phyloP scores from a whole-genome alignment of 2,329 filamentous ascomycete genomes.

The Xylariaceae sp. region DNA sequence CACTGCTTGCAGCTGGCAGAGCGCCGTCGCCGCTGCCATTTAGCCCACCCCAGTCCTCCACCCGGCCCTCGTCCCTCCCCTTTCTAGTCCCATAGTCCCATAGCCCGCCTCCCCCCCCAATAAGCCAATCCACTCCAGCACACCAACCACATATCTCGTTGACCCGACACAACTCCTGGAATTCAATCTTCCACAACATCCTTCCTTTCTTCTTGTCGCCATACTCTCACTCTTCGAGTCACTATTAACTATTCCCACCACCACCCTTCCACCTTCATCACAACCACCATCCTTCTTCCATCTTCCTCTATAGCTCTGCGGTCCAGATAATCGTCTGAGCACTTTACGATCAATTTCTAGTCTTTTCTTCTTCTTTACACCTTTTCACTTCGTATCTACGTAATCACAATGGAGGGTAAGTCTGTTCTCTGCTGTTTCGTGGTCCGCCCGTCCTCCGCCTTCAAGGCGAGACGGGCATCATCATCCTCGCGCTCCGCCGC shows the following conservation, averaged over 20 bases:
- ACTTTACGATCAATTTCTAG: conserved; percentile 25
- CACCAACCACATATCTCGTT: conserved; percentile 27
- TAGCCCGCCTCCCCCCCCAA: conserved; percentile 14
- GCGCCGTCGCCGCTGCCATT: conserved; percentile 13
- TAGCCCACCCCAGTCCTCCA: conserved; percentile 10
- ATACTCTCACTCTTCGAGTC: conserved; percentile 19
- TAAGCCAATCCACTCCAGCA: conserved; percentile 13
- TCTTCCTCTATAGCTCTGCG: conserved; percentile 26
- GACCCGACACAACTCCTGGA: conserved; percentile 20
- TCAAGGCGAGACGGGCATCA: conserved; percentile 2
- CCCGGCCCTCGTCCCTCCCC: conserved; percentile 27
- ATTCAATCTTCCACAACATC: conserved; percentile 25
- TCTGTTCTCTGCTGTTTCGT: conserved; percentile 29
- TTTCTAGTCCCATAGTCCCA: conserved; percentile 24
- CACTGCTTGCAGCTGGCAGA: conserved; percentile 17
- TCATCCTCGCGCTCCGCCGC: conserved; percentile 9
- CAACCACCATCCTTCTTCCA: neutral
- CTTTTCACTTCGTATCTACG: conserved; percentile 33
- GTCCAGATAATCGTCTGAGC: conserved; percentile 35
- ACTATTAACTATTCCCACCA: conserved; percentile 10
- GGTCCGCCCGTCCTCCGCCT: conserved; percentile 9
- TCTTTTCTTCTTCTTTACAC: conserved; percentile 17
- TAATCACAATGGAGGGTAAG: conserved; percentile 62
- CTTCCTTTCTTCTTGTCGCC: conserved; percentile 33
- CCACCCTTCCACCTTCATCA: neutral